Conservation (phyloP, 75 land plant species). For the Pseudotsuga menziesii region DNA sequence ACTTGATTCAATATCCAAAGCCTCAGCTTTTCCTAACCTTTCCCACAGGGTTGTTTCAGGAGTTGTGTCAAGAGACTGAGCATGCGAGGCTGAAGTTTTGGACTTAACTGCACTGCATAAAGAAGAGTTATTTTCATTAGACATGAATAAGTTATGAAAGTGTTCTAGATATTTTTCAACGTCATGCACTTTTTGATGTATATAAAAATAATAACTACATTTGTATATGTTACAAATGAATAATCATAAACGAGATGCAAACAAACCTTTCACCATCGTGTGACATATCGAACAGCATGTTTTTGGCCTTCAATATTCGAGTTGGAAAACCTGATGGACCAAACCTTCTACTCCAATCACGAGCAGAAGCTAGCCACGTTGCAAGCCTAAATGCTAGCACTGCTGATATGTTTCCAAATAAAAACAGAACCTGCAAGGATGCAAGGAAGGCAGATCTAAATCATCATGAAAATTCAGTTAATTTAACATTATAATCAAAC, state of each 20-base stretch:
- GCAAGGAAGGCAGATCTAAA: not conserved
- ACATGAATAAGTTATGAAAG: not conserved
- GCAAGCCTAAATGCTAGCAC: slow-evolving; percentile 37
- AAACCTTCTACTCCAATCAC: slow-evolving; percentile 37
- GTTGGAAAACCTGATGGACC: slow-evolving; percentile 43
- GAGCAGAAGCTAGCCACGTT: slow-evolving; percentile 62
- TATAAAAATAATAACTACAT: slow-evolving; percentile 3
- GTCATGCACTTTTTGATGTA: not conserved
- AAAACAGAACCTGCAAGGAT: slow-evolving; percentile 1
- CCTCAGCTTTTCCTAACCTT: slow-evolving; percentile 61
- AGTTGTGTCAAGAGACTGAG: slow-evolving; percentile 21
- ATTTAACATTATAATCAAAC: not conserved
- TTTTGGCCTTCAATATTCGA: slow-evolving; percentile 9
- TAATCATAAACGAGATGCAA: not conserved
- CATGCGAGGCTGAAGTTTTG: slow-evolving; percentile 9
- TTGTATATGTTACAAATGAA: not conserved
- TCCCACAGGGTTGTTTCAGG: slow-evolving; percentile 69
- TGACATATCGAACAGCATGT: slow-evolving; percentile 17
- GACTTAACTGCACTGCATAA: not conserved
- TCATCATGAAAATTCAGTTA: not conserved
- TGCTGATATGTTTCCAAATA: slow-evolving; percentile 11
- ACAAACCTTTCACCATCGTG: not conserved
- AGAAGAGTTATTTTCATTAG: slow-evolving; percentile 4
- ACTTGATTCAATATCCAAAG: slow-evolving; percentile 63
- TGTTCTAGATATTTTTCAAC: slow-evolving; percentile 3